Evolutionary conservation across 2,329 filamentous ascomycete species (phyloP), one percentile per base, ranked within the genome.

Genomic region (Epichloe coenophiala): DNA sequence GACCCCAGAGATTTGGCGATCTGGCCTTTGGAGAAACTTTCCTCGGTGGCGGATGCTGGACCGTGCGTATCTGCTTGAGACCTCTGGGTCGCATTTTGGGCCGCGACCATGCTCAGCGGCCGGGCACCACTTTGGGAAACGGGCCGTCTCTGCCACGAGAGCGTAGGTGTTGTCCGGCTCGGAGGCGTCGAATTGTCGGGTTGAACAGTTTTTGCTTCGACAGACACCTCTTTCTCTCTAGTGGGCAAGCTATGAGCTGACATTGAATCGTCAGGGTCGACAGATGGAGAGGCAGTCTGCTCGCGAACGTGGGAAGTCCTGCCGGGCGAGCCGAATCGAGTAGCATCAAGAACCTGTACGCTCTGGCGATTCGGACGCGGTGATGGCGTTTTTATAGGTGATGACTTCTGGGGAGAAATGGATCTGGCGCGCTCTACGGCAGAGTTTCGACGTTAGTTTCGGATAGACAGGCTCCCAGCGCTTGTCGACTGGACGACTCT

Each of bases 101-200:
- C 72, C 38, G 81, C 78, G 43, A 83, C 71, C 61, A 83, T 73
- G 45, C 85, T 89, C 51, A 86, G 68, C 2, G 85, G 84, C 47
- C 85, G 74, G 57, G 68, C 78, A 60, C 74, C 72, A 48, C 60
- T 59, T 48, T 63, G 79, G n/a, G 83, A 89, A 52, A 75, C 76
- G 45, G 87, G 86, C 51, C 88, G 76, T 65, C 87, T 81, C 68
- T 91, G 89, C 90, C 90, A 96, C 50, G 89, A 89, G 55, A 96
- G 72, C 19, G 84, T 81, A 49, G 82, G 77, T 35, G 78, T 77
- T 35, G 78, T 77, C 61, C 69, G 61, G 12, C 59, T 54, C 7
- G 57, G 51, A 8, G 60, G 23, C 47, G 59, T 56, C 53, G 59
- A 43, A 12, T 53, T 49, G 37, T 60, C 57, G 13, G 58, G 48